Evolutionary conservation across 805 yeast genomes (phyloP), one percentile per base, ranked within the genome.

Genomic region (Spathaspora arborariae): DNA sequence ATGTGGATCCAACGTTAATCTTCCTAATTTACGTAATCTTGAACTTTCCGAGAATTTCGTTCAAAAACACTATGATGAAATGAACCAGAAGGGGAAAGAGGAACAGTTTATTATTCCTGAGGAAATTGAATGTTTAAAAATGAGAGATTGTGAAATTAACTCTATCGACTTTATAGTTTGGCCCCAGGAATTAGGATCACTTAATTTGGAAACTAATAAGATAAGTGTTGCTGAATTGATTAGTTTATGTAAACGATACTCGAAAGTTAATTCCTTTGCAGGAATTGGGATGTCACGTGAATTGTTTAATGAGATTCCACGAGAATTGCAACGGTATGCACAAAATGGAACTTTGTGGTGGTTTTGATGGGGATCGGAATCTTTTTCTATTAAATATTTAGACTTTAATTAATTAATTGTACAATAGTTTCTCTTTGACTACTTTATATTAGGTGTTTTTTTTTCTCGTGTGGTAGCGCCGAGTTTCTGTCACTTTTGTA

Each of bases 21-120:
- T 37, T 37, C 40, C 40, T 13, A 37, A 37, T 27, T 20, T 37
- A 21, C 27, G 40, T 13, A n/a, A 37, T 21, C 40, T 37, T 20
- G 40, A 37, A 10, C 21, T 37, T 15, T 37, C 40, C 18, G 21
- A 20, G 18, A 37, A 37, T 20, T 10, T n/a, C 5, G 35, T 30
- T 30, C 35, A 30, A 30, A 16, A 30, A 3, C 35, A 30, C n/a
- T 30, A 30, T 30, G 35, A 30, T 7, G 8, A 30, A 6, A 37
- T 20, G 15, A 37, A 20, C 27, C 10, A 20, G 11, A n/a, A 13
- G 8, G 35, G 6, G 16, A 16, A n/a, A 3, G 18, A 4, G 2
- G 8, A 20, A 11, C 27, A 20, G 15, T 21, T 37, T 20, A 10
- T 10, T 4, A 37, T 37, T 37, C 40, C 40, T 21, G 18, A 8